Evolutionary conservation across 148 eudicot genomes (phyloP).

Genomic region (Polygonum aviculare): DNA sequence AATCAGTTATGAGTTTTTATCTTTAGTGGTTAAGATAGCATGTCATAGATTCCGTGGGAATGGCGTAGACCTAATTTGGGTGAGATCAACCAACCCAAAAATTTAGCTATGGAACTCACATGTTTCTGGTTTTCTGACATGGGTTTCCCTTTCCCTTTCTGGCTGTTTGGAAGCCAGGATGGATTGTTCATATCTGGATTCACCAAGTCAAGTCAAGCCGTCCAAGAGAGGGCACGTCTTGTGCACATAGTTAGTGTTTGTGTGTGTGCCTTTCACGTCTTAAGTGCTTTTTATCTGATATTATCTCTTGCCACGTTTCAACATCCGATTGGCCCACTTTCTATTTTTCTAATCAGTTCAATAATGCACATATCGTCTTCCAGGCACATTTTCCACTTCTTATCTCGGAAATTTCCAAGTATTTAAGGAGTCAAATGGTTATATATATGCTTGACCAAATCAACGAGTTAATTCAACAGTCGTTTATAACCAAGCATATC

Average conservation of each 20-base stretch:
- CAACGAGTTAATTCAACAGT: not conserved
- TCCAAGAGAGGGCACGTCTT: constrained; percentile 1
- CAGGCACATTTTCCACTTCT: not conserved
- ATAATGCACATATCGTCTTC: not conserved
- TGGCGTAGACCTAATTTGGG: constrained; percentile 5
- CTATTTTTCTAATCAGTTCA: not conserved
- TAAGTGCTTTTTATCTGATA: not conserved
- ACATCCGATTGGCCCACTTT: not conserved
- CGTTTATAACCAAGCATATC: not conserved
- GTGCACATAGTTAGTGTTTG: not conserved
- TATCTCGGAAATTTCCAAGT: not conserved
- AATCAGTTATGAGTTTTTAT: not conserved
- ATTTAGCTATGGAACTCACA: not conserved
- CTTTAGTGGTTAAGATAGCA: not conserved
- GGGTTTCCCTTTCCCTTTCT: constrained; percentile 5
- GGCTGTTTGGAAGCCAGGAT: constrained; percentile 2
- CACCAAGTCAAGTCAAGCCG: constrained; percentile 1
- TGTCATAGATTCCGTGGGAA: not conserved
- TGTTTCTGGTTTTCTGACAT: not conserved
- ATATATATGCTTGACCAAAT: not conserved
- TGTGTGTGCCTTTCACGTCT: constrained; percentile 3
- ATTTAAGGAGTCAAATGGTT: not conserved
- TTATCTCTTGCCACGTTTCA: not conserved
- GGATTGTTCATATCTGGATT: not conserved
- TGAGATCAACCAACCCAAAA: constrained; percentile 3